These are phyloP conservation scores for Iris macrosiphon DNA, from an alignment of 106 monocot genomes.

Conservation along the genomic window DNA sequence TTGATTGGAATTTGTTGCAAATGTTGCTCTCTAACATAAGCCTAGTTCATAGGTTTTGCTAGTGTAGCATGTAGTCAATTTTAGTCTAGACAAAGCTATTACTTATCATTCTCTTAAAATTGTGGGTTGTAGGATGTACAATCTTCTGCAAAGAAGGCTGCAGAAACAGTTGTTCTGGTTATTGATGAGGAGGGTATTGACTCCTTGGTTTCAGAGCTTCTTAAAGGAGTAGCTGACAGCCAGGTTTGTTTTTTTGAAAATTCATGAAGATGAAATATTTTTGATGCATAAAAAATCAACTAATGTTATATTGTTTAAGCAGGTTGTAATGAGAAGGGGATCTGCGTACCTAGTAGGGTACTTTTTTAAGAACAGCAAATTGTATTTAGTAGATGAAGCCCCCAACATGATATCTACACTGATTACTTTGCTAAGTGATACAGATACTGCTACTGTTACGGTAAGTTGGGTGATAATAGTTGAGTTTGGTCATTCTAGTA, in stretches of 20 bases:
- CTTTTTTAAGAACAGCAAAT: constrained; percentile 86
- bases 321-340: constrained; percentile 86
- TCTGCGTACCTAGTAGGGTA: constrained; percentile 86
- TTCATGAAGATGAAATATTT: no score
- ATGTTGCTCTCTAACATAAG: no score
- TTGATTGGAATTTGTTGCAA: no score
- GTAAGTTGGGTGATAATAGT: constrained; percentile 27
- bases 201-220: constrained; percentile 68
- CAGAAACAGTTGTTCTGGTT: constrained; percentile 87
- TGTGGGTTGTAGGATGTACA: constrained; percentile 63
- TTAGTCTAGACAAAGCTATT: no score
- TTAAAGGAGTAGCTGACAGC: constrained; percentile 59
- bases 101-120: no score
- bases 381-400: constrained; percentile 87
- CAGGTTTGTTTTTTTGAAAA: constrained; percentile 38
- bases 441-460: constrained; percentile 61
- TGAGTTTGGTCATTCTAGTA: background rate
- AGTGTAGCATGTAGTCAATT: no score
- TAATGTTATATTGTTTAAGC: constrained; percentile 2
- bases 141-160: constrained; percentile 82
- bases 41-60: no score
- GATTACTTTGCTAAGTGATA: constrained; percentile 75
- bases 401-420: constrained; percentile 67
- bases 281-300: no score
- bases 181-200: constrained; percentile 87